phyloP scores from a whole-genome alignment of 2,329 filamentous ascomycete species.

The Penicillium sumatraense region DNA sequence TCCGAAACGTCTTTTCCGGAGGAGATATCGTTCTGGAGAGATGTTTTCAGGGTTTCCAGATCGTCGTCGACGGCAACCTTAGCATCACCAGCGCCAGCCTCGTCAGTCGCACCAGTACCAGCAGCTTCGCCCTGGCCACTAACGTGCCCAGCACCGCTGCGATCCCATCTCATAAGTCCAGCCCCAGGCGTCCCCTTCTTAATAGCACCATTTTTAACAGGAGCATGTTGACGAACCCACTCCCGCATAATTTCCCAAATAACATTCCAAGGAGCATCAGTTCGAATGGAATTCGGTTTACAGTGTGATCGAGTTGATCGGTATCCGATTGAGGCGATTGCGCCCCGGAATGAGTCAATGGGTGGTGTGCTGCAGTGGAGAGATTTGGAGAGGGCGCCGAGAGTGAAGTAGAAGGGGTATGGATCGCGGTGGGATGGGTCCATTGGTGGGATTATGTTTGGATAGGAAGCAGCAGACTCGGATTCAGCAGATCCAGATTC shows the following conservation, averaged over 20 bases:
- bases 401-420: conserved; percentile 85
- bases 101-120: too few species aligned
- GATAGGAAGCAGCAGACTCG: too few species aligned
- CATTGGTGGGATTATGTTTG: conserved; percentile 49
- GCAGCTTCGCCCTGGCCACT: neutral
- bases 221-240: conserved; percentile 81
- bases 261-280: conserved; percentile 85
- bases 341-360: conserved; percentile 79
- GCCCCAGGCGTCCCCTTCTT: conserved; percentile 73
- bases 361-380: conserved; percentile 80
- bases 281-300: conserved; percentile 88
- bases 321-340: conserved; percentile 80
- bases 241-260: conserved; percentile 94
- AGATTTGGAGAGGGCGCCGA: conserved; percentile 73
- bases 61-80: conserved; percentile 38
- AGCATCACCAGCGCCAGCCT: neutral
- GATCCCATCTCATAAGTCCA: conserved; percentile 63
- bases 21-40: conserved; percentile 41
- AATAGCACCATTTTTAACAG: conserved; percentile 74
- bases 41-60: conserved; percentile 37
- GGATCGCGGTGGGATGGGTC: conserved; percentile 70
- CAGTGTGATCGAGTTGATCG: conserved; percentile 84
- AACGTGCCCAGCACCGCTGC: neutral
- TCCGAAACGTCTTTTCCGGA: conserved; percentile 41
- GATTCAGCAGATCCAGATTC: conserved; percentile 1